Evolutionary conservation across 1,139 yeast species (phyloP), one percentile per base, ranked within the genome.

Genomic region (Magnusiomyces magnusii): DNA sequence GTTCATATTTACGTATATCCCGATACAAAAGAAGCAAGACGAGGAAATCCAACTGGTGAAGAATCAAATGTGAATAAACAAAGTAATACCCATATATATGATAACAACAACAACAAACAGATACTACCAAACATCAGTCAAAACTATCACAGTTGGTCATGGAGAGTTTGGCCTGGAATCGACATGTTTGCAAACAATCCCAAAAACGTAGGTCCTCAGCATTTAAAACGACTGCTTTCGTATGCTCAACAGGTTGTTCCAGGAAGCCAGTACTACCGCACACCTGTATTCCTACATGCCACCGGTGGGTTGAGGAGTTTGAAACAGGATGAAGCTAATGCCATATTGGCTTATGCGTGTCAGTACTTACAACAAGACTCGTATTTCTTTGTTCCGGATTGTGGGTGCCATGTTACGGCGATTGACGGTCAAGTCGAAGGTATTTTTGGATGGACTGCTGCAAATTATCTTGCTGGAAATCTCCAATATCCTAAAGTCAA

Each of bases 381-480:
- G 1, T 76, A 78, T 36, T 86, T 88, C 65, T 84, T 75, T 64
- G 65, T 89, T 1, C 82, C 84, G 1, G 80, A 78, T 57, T 76
- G 80, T 63, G 66, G 58, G 2, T 57, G 69, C 1, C 95, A 87
- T 68, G 77, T 88, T 31, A 81, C 83, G 60, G 81, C 87, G 25
- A 84, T 89, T 53, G 84, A 84, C 63, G 96, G 96, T 1, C 89
- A 86, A 65, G 76, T 80, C 1, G 96, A 89, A 72, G 96, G 95
- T 0, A 67, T 89, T 17, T 88, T 85, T 66, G 93, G 95, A 13
- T 89, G 96, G 96, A 74, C 88, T 10, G 83, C 90, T 0, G 75
- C 88, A 51, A 89, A 89, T 67, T 86, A 87, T 64, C 73, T 87
- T 64, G 78, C 84, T 47, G 87, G 86, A 1, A 74, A 84, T 0